Conservation (phyloP, 768 basidiomycete species). For the Amanita rubescens region DNA sequence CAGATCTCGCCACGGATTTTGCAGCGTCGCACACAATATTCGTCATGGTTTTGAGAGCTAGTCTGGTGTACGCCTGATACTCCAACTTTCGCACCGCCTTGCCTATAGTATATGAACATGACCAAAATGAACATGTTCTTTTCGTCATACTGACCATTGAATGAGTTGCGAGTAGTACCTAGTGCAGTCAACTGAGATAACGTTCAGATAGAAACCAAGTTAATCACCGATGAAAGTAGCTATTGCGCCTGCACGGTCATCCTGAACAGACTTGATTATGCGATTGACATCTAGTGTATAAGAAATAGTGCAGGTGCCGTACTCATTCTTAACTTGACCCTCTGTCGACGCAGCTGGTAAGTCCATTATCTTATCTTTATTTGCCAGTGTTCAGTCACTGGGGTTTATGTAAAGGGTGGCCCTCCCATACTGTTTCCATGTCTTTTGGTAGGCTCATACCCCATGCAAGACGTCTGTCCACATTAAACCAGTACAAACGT, state of each 20-base stretch:
- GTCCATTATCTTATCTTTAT: not conserved
- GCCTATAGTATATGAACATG: slow-evolving; percentile 30
- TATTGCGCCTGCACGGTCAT: slow-evolving; percentile 63
- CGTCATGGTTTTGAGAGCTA: slow-evolving; percentile 73
- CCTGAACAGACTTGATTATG: slow-evolving; percentile 56
- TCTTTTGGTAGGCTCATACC: not conserved
- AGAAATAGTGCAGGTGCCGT: slow-evolving; percentile 53
- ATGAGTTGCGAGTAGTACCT: slow-evolving; percentile 77
- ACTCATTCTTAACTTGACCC: slow-evolving; percentile 29
- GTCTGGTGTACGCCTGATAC: slow-evolving; percentile 77
- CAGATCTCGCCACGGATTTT: slow-evolving; percentile 33
- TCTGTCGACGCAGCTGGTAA: slow-evolving; percentile 35
- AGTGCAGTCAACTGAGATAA: not conserved
- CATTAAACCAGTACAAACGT: not conserved
- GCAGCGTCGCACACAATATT: slow-evolving; percentile 47
- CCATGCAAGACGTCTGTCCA: not conserved
- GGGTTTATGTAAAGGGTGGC: not conserved
- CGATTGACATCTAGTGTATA: slow-evolving; percentile 50
- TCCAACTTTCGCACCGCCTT: slow-evolving; percentile 66
- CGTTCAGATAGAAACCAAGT: not conserved
- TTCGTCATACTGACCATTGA: slow-evolving; percentile 48
- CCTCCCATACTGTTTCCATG: not conserved
- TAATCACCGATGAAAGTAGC: slow-evolving; percentile 63
- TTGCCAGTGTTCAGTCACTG: not conserved
- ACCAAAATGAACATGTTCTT: not conserved